Base-by-base conservation (phyloP, 108 stramenopile species). In the Asterionellopsis glacialis region DNA sequence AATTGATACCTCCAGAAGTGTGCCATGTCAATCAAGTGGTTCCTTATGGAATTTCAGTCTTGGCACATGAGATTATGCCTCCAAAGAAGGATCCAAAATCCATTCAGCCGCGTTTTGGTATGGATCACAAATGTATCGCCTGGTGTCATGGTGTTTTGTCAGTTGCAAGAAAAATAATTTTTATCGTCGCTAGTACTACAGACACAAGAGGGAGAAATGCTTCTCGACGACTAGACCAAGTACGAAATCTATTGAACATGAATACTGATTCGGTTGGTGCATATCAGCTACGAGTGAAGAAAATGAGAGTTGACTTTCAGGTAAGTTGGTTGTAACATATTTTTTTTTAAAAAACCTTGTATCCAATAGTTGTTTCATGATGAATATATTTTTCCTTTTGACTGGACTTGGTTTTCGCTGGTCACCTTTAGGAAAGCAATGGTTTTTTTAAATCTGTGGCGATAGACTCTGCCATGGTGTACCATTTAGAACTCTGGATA, bases 81-180 rank as follows among this genome's bases (percentile, higher is more conserved):
- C 51, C 40, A 28, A 61, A 33, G 41, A 21, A 43, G 24, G 45
- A 41, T 18, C 15, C 43, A 14, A 16, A 16, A 11, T 24, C 44
- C 12, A 13, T 11, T 12, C 41, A 63, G 6, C 41, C 66, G 16
- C 14, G 25, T 13, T 72, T 83, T 50, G 90, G 90, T 19, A 87
- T 87, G 84, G 90, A 92, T 63, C 87, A 92, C 68, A 71, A 75
- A 48, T 83, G 85, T 10, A 87, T 88, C 52, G 84, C 84, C n/a
- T 92, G 87, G 90, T 92, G 90, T 59, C 77, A 83, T 57, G 73
- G 81, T 59, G 48, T 88, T 12, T 60, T 92, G 10, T 57, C 53
- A 9, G 41, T 58, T 40, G 79, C 87, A 11, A 81, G 85, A 33
- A 65, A 67, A 52, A 51, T 84, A 0, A 66, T 90, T 56, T 84